Conservation (phyloP, 176 grass and related monocot species). For the Ananas comosus region DNA sequence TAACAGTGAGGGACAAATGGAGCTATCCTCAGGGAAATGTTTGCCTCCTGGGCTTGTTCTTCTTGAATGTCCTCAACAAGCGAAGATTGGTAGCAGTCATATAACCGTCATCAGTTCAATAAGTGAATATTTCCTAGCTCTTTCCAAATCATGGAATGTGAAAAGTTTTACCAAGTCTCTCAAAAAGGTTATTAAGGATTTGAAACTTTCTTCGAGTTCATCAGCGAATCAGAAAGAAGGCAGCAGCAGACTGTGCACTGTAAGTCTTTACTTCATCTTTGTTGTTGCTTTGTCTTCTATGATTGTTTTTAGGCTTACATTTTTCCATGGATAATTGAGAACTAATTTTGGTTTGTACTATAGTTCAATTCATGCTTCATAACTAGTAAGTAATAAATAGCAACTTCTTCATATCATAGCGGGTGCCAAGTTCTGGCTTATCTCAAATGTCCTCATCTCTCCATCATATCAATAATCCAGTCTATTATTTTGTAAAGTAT, state of each 20-base stretch:
- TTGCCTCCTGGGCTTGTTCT: slow-evolving; percentile 76
- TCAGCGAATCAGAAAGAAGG: slow-evolving; percentile 82
- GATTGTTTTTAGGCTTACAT: slow-evolving; percentile 16
- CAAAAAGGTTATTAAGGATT: slow-evolving; percentile 60
- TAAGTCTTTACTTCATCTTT: slow-evolving; percentile 30
- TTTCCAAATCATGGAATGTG: slow-evolving; percentile 82
- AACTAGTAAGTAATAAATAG: no score
- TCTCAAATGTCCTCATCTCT: no score
- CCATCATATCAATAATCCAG: no score
- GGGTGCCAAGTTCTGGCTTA: no score
- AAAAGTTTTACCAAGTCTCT: slow-evolving; percentile 64
- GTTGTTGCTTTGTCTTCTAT: slow-evolving; percentile 1
- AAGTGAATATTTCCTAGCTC: slow-evolving; percentile 57
- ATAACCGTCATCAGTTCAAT: slow-evolving; percentile 59
- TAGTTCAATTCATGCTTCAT: no score
- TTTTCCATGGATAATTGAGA: background rate
- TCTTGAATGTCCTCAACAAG: slow-evolving; percentile 75
- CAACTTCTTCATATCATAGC: no score
- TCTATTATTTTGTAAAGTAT: no score
- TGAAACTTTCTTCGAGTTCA: slow-evolving; percentile 60
- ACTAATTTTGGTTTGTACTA: no score
- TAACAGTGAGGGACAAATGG: slow-evolving; percentile 54
- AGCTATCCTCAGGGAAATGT: slow-evolving; percentile 49
- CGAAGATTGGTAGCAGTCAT: slow-evolving; percentile 50
- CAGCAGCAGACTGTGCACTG: slow-evolving; percentile 68